Evolutionary conservation across 164 flowering plant genomes (phyloP), one percentile per base, ranked within the genome.

Genomic region (Liquidambar formosana): DNA sequence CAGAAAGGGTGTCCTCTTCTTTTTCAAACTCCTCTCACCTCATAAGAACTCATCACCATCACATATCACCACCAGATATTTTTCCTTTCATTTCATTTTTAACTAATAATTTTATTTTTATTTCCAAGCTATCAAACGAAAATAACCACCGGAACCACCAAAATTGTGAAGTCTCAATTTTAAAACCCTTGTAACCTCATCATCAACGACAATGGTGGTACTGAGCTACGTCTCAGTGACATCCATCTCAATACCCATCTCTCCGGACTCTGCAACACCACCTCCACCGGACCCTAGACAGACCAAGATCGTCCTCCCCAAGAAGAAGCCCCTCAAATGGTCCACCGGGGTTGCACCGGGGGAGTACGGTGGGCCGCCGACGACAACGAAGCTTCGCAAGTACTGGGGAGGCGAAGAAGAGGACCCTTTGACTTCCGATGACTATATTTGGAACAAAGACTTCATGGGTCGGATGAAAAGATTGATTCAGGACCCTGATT

Each of bases 291-390:
- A 58, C 63, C 78, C 80, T 9, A 74, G 79, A 63, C 86, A 74
- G 46, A 88, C 94, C 64, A 87, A 88, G 21, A 68, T 93, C 16
- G 70, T 95, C 2, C 84, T 95, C 10, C 97, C 97, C n/a, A 89
- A 82, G 58, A 89, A 88, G 68, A 92, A 92, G 84, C 92, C 97
- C 6, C 26, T 45, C 74, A 95, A 93, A 76, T 89, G 94, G 96
- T 86, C 97, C 64, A 89, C 96, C 0, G 97, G 96, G 12, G 83
- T 86, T 13, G 89, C 92, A 27, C 94, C 97, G 0, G 99, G 99
- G 0, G 99, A 95, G 1, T 91, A 88, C 73, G 99, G 97, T 2
- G 99, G 96, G 48, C 96, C 97, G 5, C 97, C 97, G 1, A 76
- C 88, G 23, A 81, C 92, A 13, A 75, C 90, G 43, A 90, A 89